A percentile compares a stretch with the other conserved stretches of the same genome.
phyloP scores from a whole-genome alignment of 352 stramenopile species.

The Phytopythium cucurbitacearum region DNA sequence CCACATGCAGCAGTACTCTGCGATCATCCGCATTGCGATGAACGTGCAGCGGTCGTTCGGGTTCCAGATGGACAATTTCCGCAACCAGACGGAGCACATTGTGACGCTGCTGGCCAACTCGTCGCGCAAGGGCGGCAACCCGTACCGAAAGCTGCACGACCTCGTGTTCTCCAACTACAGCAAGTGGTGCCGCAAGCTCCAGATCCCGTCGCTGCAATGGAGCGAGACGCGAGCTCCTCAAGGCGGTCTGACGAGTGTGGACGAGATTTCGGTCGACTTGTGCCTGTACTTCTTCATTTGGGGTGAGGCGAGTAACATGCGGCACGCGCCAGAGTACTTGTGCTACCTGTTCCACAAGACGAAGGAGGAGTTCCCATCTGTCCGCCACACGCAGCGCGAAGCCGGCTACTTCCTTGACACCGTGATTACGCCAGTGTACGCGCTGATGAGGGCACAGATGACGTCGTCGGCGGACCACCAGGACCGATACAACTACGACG shows the following conservation, averaged over 20 bases:
- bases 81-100: constrained; percentile 97
- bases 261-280: constrained; percentile 83
- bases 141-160: constrained; percentile 79
- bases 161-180: constrained; percentile 87
- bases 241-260: constrained; percentile 79
- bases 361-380: constrained; percentile 80
- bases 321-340: constrained; percentile 97
- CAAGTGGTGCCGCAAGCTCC: constrained; percentile 87
- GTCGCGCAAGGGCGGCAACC: constrained; percentile 66
- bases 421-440: constrained; percentile 96
- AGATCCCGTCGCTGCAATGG: constrained; percentile 67
- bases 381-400: constrained; percentile 75
- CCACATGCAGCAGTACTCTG: constrained; percentile 83
- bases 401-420: constrained; percentile 97
- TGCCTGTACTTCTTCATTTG: constrained; percentile 98
- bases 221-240: constrained; percentile 66
- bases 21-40: constrained; percentile 78
- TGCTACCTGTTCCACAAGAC: constrained; percentile 98
- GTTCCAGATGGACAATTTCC: constrained; percentile 84
- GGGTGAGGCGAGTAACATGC: constrained; percentile 97
- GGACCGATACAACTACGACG: constrained; percentile 97
- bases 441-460: constrained; percentile 82
- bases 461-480: constrained; percentile 90
- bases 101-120: constrained; percentile 95
- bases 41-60: constrained; percentile 85